These are phyloP conservation scores for Zymoseptoria pseudotritici DNA, from an alignment of 2,329 filamentous ascomycete species.

Conservation along the genomic window DNA sequence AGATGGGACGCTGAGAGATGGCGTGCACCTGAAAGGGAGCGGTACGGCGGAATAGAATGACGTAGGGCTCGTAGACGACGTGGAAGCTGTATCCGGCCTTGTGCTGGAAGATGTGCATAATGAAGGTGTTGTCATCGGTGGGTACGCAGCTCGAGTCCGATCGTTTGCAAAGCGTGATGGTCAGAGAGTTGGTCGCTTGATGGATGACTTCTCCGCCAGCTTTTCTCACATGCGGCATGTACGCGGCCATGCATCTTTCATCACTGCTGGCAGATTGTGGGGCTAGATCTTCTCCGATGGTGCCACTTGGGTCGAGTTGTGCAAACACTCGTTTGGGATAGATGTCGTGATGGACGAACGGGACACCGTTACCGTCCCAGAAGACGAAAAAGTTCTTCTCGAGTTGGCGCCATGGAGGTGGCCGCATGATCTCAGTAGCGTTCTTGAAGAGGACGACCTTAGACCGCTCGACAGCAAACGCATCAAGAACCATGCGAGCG, in stretches of 20 bases:
- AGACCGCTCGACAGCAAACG: slow-evolving; percentile 15
- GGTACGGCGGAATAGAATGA: slow-evolving; percentile 43
- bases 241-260: slow-evolving; percentile 41
- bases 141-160: slow-evolving; percentile 39
- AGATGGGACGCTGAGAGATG: slow-evolving; percentile 46
- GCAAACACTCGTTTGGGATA: slow-evolving; percentile 45
- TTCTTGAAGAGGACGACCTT: slow-evolving; percentile 32
- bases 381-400: slow-evolving; percentile 60
- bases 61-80: slow-evolving; percentile 49
- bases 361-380: slow-evolving; percentile 44
- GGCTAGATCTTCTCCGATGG: slow-evolving; percentile 43
- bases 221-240: slow-evolving; percentile 20
- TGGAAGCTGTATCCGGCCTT: slow-evolving; percentile 46
- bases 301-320: slow-evolving; percentile 39
- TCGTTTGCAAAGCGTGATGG: slow-evolving; percentile 48
- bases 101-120: slow-evolving; percentile 50
- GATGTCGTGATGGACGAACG: slow-evolving; percentile 50
- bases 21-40: slow-evolving; percentile 46
- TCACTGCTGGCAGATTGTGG: slow-evolving; percentile 34
- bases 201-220: slow-evolving; percentile 39
- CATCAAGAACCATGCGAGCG: slow-evolving; percentile 43
- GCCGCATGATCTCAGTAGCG: slow-evolving; percentile 47
- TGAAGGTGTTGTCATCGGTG: slow-evolving; percentile 45
- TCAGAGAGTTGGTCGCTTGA: slow-evolving; percentile 53
- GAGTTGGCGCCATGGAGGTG: slow-evolving; percentile 36